Base-by-base conservation (phyloP, 345 rosid species). In the Iberis pinnata region DNA sequence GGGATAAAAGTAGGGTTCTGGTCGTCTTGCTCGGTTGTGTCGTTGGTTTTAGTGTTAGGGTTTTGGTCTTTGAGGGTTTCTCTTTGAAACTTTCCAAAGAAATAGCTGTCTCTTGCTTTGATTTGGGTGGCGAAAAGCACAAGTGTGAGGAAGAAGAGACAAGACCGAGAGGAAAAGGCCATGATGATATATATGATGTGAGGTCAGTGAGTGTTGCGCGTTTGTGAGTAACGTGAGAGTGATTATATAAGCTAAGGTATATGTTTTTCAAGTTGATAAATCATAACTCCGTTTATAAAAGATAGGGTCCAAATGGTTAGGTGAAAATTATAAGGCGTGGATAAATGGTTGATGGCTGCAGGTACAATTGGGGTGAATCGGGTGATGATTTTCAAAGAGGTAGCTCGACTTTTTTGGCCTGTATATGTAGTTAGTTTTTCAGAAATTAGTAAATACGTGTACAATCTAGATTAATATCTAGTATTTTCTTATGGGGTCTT, bases 71-170 rank as follows among this genome's bases (percentile, higher is more conserved):
- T 32, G n/a, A n/a, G n/a, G 11, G 1, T 9, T 26, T 35, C 45
- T 66, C 58, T 53, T 9, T 64, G 31, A 42, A 67, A 25, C 47
- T 70, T 75, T 8, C 49, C 65, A 60, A 70, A 70, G 41, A 61
- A 59, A 14, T 42, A 51, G 50, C 55, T 62, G 13, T 63, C 52
- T 59, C 73, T 70, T 13, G 73, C 75, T 40, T 36, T 53, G 61
- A 24, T 67, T 42, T 56, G 73, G 16, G 52, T 8, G 33, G 43
- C 40, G 52, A 44, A 56, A 10, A 60, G 18, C 66, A 44, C n/a
- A 15, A 68, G 4, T 33, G 53, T 9, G 55, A 63, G 17, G 52
- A 74, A 10, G 56, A 59, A 18, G 58, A 64, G 39, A 44, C 58
- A 0, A 41, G 57, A 9, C 56, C 29, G 59, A 19, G n/a, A n/a